These are phyloP conservation scores for Davidsoniella neocaledoniae DNA, from an alignment of 2,329 filamentous ascomycete genomes.

Conservation along the genomic window DNA sequence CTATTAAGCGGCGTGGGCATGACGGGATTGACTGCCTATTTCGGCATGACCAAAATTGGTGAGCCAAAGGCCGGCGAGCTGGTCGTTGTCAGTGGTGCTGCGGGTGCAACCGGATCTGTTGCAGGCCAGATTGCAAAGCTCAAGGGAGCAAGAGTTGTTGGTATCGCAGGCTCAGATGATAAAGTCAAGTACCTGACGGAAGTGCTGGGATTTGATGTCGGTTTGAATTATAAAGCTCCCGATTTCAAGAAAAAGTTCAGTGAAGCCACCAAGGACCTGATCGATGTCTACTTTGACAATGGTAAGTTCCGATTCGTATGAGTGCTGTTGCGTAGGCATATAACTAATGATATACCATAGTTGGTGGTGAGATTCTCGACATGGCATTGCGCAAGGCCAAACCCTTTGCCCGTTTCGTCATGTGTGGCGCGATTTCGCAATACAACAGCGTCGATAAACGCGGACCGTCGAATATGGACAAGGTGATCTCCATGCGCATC, in stretches of 20 bases:
- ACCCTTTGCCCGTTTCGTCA: conserved; percentile 45
- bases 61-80: conserved; percentile 52
- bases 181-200: conserved; percentile 50
- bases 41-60: conserved; percentile 53
- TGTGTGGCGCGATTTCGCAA: conserved; percentile 54
- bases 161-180: conserved; percentile 47
- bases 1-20: conserved; percentile 45
- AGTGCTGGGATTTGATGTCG: conserved; percentile 49
- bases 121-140: conserved; percentile 66
- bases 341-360: conserved; percentile 16
- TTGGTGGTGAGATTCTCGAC: conserved; percentile 55
- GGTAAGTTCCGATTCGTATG: conserved; percentile 16
- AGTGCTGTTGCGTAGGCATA: conserved; percentile 3
- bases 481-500: conserved; percentile 37
- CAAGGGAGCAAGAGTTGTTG: conserved; percentile 44
- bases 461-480: conserved; percentile 38
- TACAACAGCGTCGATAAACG: conserved; percentile 41
- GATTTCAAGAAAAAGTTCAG: conserved; percentile 44
- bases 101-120: conserved; percentile 61
- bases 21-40: conserved; percentile 61
- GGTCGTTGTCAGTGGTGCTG: conserved; percentile 62
- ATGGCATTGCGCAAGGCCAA: conserved; percentile 47
- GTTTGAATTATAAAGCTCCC: conserved; percentile 51
- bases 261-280: conserved; percentile 39
- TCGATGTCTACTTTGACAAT: conserved; percentile 61